phyloP scores from a whole-genome alignment of 129 eudicot genomes.

The Pulicaria dysenterica region DNA sequence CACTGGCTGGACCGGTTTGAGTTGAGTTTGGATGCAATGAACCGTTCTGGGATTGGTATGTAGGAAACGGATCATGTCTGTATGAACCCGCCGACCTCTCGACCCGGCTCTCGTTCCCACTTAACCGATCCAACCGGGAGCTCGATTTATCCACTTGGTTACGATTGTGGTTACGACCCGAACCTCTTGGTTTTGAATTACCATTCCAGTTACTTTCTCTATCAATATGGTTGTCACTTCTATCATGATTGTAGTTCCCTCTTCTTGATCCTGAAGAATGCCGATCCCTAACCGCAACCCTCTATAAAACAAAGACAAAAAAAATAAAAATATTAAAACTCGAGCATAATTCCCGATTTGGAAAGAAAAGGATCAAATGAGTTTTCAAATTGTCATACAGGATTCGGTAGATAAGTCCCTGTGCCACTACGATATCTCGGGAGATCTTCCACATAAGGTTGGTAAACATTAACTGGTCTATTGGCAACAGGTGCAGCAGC shows the following conservation, averaged over 20 bases:
- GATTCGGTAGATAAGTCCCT: conserved; percentile 91
- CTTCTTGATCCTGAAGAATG: conserved; percentile 67
- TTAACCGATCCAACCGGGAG: conserved; percentile 53
- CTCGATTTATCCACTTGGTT: conserved; percentile 63
- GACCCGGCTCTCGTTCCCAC: conserved; percentile 49
- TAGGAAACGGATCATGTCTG: conserved; percentile 55
- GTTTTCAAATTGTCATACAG: conserved; percentile 48
- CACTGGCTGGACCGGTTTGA: conserved; percentile 49
- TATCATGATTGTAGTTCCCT: conserved; percentile 70
- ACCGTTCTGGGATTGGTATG: conserved; percentile 72
- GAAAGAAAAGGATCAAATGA: not conserved
- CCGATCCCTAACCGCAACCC: conserved; percentile 67
- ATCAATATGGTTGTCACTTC: conserved; percentile 65
- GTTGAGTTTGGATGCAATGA: conserved; percentile 48
- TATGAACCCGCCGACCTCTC: conserved; percentile 62
- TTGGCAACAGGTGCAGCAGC: conserved; percentile 56
- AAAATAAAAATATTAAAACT: not conserved
- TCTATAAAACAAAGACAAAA: conserved; percentile 38
- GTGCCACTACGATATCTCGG: conserved; percentile 95
- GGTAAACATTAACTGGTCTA: conserved; percentile 72
- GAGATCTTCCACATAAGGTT: conserved; percentile 61
- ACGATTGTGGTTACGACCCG: conserved; percentile 59
- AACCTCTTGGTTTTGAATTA: conserved; percentile 61
- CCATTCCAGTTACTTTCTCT: conserved; percentile 83
- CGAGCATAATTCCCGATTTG: not conserved